Percentiles rank a stretch among this genome's conserved stretches.
Evolutionary conservation across 805 yeast species (phyloP).

Genomic region (Grigorovia yakushimaensis): DNA sequence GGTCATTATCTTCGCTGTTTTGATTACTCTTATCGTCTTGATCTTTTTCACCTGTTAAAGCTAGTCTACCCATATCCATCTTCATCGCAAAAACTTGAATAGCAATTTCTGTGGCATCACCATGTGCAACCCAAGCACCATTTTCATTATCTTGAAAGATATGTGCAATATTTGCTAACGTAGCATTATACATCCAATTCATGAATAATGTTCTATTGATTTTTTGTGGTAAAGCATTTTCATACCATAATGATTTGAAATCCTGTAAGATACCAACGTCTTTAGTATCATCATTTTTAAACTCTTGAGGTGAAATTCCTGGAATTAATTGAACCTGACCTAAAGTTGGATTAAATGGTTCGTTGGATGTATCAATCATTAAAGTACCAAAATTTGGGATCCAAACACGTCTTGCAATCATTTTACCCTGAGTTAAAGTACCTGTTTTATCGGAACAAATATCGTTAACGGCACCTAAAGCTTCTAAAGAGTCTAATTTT

Average conservation of each 20-base stretch:
- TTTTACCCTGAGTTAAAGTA: constrained; percentile 80
- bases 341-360: constrained; percentile 89
- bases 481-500: constrained; percentile 87
- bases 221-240: constrained; percentile 9
- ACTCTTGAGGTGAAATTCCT: constrained; percentile 43
- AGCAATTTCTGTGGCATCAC: constrained; percentile 87
- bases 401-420: constrained; percentile 84
- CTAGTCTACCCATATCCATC: constrained; percentile 40
- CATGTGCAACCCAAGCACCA: constrained; percentile 62
- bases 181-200: constrained; percentile 54
- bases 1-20: constrained; percentile 13
- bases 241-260: constrained; percentile 15
- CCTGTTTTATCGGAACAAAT: constrained; percentile 90
- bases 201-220: constrained; percentile 25
- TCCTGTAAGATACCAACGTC: constrained; percentile 23
- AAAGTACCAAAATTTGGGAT: constrained; percentile 64
- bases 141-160: constrained; percentile 41
- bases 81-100: constrained; percentile 68
- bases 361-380: constrained; percentile 53
- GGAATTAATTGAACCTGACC: constrained; percentile 77
- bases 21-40: neutral
- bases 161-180: constrained; percentile 72
- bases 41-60: constrained; percentile 30
- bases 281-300: constrained; percentile 20
- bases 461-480: constrained; percentile 88